Evolutionary conservation across 768 basidiomycete genomes (phyloP), one percentile per base, ranked within the genome.

Genomic region (Sarcodon aspratus): DNA sequence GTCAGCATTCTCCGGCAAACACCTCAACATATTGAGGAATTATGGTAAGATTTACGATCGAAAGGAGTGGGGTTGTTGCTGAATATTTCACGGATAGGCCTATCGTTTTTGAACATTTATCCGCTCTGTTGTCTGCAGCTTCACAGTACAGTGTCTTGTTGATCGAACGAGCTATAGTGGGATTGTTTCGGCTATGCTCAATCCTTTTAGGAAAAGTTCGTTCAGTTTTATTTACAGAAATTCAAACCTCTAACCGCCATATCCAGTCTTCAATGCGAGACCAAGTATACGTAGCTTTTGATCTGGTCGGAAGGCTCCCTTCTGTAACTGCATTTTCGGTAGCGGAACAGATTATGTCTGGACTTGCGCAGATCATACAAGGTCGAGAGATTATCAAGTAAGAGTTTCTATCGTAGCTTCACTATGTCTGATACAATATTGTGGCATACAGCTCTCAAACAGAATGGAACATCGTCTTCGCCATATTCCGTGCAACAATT

Each of bases 381-480:
- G 79, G 83, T 44, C 79, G 73, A 43, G 70, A 79, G 7, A 78
- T 90, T 21, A 79, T 93, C 54, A 42, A 27, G 40, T 42, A 13
- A 74, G 75, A 88, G 83, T 50, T 45, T 55, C 54, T 13, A 6
- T 12, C 7, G 8, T 11, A n/a, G 33, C n/a, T 44, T 18, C 17
- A 42, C n/a, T 37, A 27, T 31, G 27, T 17, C 9, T 15, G 50
- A 33, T 33, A 45, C 18, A 33, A 48, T 44, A 15, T 21, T 21
- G 15, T 42, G 40, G 27, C 38, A 53, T 48, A 0, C 48, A 91
- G 83, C 48, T 93, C 92, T 1, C 83, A 86, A 55, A 97, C 95
- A 0, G 95, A 98, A 61, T 99, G 95, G 95, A 92, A 89, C 52
- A 69, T 98, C 36, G 76, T 94, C 17, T 89, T 94, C 57, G 86